Base-by-base conservation (phyloP, 2,329 filamentous ascomycete species). In the Cryphonectria radicalis region DNA sequence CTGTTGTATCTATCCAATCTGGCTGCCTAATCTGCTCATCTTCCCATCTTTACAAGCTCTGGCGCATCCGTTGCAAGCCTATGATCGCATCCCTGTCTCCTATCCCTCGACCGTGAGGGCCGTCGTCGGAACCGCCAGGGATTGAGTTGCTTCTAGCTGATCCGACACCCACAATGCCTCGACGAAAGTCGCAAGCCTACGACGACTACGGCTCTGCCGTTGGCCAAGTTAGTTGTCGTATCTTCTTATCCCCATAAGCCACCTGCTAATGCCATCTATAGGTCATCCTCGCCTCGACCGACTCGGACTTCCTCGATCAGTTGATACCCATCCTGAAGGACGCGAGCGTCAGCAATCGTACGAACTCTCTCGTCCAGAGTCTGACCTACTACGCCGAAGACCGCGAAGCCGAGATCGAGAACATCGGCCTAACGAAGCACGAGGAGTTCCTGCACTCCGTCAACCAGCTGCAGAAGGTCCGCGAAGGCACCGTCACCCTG, bases 381-480 rank as follows among this genome's bases (percentile, higher is more conserved):
- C 86, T 97, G 70, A 89, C 91, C 63, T 90, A 91, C 75, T 97
- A 97, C 80, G 93, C 95, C 46, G 91, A 92, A 75, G 93, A 96
- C 63, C 91, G 95, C 73, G 96, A 99, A 80, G 83, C 89, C 19
- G 95, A 98, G 77, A 98, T 99, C 75, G 96, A 99, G 82, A 90
- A 90, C 32, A 97, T 98, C 76, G 97, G 96, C 76, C 91, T 97
- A 77, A 95, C 93, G 14, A 97, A 98, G 77, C 96, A 99, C 78
- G 95, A 98, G 78, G 96, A 98, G 78, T 99, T 99, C 78, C 91
- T 98, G 46, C 90, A 89, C 74, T 98, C 95, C 0, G 94, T 99
- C 75, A 97, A 96, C 77, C 94, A 97, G 78, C 88, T 99, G n/a
- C 92, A 98, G 76, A 89, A 90, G 72, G 94, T 98, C 67, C 92